Evolutionary conservation across 2,329 filamentous ascomycete genomes (phyloP), one percentile per base, ranked within the genome.

Genomic region (Apiospora hydei): DNA sequence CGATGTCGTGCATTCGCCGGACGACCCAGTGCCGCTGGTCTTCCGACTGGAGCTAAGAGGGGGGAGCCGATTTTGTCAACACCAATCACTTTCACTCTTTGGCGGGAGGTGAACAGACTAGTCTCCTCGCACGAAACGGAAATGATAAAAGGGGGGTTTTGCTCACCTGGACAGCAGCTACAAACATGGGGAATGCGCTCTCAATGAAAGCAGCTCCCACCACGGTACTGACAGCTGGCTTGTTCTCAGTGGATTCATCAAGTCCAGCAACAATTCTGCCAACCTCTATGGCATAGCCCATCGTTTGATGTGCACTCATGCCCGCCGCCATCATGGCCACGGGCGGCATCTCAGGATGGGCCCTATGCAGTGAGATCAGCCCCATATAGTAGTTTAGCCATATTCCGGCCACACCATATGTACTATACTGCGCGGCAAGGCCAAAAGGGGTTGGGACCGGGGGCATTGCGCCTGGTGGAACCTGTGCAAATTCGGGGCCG

Each of bases 311-410:
- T 0, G 94, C 94, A 13, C 93, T 91, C 74, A 97, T 87, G 10
- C 92, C 93, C 0, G 94, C 94, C 3, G 96, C 95, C 77, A 95
- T 89, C 90, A 97, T 95, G 47, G 95, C 93, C 11, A 95, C 91
- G 0, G 96, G 94, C 0, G 95, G 96, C 95, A 98, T 98, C 34
- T 89, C 89, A 0, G 96, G 96, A 76, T 98, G 95, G 0, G 91
- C 88, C 46, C 96, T 89, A 72, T 96, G 86, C n/a, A 96, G 88
- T 70, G 95, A 88, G 72, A 98, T 96, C 67, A 94, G 87, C 0
- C 92, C 92, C 86, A 96, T 94, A 81, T 97, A 93, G 80, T 94
- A 95, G 75, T 95, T 92, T 79, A 93, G 91, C 94, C 95, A 98
- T 30, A 98, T 87, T 46, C 94, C 92, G 3, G 93, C 94, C 74